Percentiles rank a stretch among this genome's conserved stretches.
phyloP scores from a whole-genome alignment of 495 filamentous ascomycete species.

The Lophiotrema nucula region DNA sequence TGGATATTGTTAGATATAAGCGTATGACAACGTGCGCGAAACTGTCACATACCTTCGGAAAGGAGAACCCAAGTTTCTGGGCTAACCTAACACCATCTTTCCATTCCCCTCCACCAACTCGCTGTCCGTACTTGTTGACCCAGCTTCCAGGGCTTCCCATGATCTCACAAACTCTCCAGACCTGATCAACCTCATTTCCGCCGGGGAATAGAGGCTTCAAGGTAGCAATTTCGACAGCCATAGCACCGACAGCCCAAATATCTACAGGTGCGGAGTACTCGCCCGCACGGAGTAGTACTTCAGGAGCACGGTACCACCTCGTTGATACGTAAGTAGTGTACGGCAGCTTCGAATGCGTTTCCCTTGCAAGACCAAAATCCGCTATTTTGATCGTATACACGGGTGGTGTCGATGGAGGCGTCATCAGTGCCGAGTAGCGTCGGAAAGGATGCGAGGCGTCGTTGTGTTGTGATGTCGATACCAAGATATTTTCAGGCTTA shows the following conservation, averaged over 20 bases:
- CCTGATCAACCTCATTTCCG: conserved; percentile 97
- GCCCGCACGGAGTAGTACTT: conserved; percentile 90
- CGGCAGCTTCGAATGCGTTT: conserved; percentile 91
- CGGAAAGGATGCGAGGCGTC: conserved; percentile 79
- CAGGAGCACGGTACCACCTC: conserved; percentile 95
- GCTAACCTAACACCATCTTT: conserved; percentile 89
- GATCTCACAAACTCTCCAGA: conserved; percentile 98
- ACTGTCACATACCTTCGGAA: conserved; percentile 80
- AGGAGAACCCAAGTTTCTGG: conserved; percentile 95
- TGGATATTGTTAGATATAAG: conserved; percentile 35
- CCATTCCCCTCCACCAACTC: conserved; percentile 97
- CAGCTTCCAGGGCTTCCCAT: conserved; percentile 99
- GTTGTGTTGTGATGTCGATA: conserved; percentile 82
- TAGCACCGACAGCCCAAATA: conserved; percentile 98
- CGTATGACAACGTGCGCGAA: background rate
- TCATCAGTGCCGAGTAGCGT: conserved; percentile 89
- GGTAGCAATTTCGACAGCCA: conserved; percentile 98
- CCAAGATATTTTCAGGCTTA: conserved; percentile 98
- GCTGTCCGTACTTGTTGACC: conserved; percentile 84
- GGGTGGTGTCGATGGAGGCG: conserved; percentile 90
- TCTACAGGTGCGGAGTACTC: conserved; percentile 98
- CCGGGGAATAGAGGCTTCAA: conserved; percentile 96
- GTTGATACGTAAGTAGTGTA: conserved; percentile 99
- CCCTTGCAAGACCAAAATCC: conserved; percentile 96
- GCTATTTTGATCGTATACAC: conserved; percentile 97